These are phyloP conservation scores for Cicer judaicum DNA, from an alignment of 306 rosid genomes.

Conservation along the genomic window DNA sequence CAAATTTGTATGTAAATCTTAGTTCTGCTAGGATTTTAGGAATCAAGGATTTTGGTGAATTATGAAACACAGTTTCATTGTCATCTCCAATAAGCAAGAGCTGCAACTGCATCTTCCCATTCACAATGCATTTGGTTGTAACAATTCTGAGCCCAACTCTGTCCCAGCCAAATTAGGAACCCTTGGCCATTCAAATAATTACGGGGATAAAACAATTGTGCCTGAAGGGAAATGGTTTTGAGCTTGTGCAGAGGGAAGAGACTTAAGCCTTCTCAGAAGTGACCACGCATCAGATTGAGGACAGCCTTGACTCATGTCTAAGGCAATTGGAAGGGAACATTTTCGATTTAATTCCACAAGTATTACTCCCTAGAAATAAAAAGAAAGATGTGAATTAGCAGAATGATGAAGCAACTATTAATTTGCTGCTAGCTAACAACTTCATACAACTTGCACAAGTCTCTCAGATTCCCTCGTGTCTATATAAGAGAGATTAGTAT, in stretches of 20 bases:
- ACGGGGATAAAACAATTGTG: constrained; percentile 68
- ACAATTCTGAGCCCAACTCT: constrained; percentile 32
- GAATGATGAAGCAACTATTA: constrained; percentile 16
- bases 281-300: constrained; percentile 71
- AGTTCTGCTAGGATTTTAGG: constrained; percentile 6
- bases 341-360: constrained; percentile 65
- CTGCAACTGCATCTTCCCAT: constrained; percentile 21
- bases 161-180: constrained; percentile 17
- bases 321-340: constrained; percentile 63
- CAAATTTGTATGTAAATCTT: constrained; percentile 16
- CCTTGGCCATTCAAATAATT: constrained; percentile 33
- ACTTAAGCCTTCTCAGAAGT: constrained; percentile 75
- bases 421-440: constrained; percentile 28
- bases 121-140: constrained; percentile 23
- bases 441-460: constrained; percentile 29
- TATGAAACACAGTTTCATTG: neutral
- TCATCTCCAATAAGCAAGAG: constrained; percentile 18
- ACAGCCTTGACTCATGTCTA: constrained; percentile 85
- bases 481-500: neutral
- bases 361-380: constrained; percentile 70
- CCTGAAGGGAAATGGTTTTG: constrained; percentile 35
- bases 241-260: constrained; percentile 43
- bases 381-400: constrained; percentile 29
- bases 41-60: constrained; percentile 1
- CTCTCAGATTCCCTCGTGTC: neutral